Conservation (phyloP, 2,329 filamentous ascomycete species). For the Trichophyton benhamiae region DNA sequence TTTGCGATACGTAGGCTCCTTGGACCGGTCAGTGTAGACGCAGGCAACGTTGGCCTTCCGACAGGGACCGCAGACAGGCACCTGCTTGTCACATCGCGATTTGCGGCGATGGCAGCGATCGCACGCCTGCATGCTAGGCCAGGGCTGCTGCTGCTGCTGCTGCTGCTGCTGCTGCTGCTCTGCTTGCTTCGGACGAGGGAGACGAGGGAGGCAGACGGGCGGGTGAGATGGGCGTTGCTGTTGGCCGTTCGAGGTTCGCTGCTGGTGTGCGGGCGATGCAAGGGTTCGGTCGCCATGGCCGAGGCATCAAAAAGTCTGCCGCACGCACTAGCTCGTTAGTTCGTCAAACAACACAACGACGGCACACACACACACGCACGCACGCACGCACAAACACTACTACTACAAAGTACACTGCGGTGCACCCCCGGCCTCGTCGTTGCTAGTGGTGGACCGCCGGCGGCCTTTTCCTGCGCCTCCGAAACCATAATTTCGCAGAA, state of each 20-base stretch:
- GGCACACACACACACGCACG: too few relatives aligned
- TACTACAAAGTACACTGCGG: neutral
- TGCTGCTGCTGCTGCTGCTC: too few relatives aligned
- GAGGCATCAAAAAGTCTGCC: neutral
- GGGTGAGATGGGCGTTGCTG: neutral
- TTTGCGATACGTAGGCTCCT: slow-evolving; percentile 22
- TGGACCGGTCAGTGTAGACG: slow-evolving; percentile 14
- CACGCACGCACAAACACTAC: neutral
- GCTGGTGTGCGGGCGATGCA: neutral
- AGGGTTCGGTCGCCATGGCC: neutral
- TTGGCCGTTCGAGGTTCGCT: neutral
- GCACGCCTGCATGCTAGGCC: slow-evolving; percentile 20
- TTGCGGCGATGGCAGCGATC: slow-evolving; percentile 34
- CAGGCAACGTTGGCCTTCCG: slow-evolving; percentile 25
- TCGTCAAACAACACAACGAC: too few relatives aligned
- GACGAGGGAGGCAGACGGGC: neutral
- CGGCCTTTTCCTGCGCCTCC: neutral
- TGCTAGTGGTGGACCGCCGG: neutral
- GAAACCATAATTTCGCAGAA: neutral
- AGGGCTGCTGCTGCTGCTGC: neutral
- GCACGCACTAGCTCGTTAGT: neutral
- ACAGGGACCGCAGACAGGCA: slow-evolving; percentile 28
- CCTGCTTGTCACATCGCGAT: slow-evolving; percentile 31
- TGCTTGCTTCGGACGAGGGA: neutral
- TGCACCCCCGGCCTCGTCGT: neutral